A percentile compares a stretch with the other conserved stretches of the same genome.
phyloP scores from a whole-genome alignment of 495 filamentous ascomycete genomes.

The Cercophora scortea region DNA sequence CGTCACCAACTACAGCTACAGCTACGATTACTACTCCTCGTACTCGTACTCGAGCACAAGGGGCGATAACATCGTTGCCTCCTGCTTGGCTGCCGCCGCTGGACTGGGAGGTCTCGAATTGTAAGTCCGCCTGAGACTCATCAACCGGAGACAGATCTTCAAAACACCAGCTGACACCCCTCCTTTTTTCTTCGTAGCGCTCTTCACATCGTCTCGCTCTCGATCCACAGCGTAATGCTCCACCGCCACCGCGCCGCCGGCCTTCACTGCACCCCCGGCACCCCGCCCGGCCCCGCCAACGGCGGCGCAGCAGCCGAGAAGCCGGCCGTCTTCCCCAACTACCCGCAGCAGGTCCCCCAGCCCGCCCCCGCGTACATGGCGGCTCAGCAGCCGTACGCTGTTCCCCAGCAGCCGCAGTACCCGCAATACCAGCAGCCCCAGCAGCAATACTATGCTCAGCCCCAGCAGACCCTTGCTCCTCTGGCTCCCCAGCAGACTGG shows the following conservation, averaged over 20 bases:
- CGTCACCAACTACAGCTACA: slow-evolving; percentile 14
- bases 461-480: slow-evolving; percentile 8
- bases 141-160: background rate
- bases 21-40: slow-evolving; percentile 14
- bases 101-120: slow-evolving; percentile 34
- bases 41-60: slow-evolving; percentile 1
- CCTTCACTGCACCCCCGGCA: slow-evolving; percentile 26
- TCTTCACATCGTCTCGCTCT: slow-evolving; percentile 30
- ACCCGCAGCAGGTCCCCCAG: background rate
- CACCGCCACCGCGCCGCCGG: slow-evolving; percentile 40
- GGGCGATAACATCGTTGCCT: slow-evolving; percentile 6
- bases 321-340: background rate
- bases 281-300: background rate
- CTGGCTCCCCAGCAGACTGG: slow-evolving; percentile 13
- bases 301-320: background rate
- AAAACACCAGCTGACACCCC: background rate
- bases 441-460: slow-evolving; percentile 5
- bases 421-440: background rate
- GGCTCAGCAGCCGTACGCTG: slow-evolving; percentile 7
- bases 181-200: slow-evolving; percentile 14
- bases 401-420: slow-evolving; percentile 4
- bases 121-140: slow-evolving; percentile 21
- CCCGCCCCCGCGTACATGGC: background rate
- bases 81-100: slow-evolving; percentile 13
- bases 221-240: slow-evolving; percentile 29